phyloP scores from a whole-genome alignment of 225 moss, liverwort and hornwort genomes.

The Physcomitrium patens region DNA sequence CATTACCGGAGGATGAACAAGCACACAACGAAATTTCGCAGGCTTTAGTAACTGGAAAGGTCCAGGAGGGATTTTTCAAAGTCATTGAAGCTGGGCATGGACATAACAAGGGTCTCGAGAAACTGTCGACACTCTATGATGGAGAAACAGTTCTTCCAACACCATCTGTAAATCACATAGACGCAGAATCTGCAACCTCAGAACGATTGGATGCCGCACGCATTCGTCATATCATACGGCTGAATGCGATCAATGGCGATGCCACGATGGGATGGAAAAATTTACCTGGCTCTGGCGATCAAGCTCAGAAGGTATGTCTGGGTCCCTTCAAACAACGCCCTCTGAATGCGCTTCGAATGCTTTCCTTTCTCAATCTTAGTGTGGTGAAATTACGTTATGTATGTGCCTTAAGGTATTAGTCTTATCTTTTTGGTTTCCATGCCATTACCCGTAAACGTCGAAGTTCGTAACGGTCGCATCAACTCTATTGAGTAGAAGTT shows the following conservation, averaged over 20 bases:
- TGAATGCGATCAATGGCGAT: conserved; percentile 73
- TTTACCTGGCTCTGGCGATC: conserved; percentile 59
- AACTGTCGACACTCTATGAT: conserved; percentile 57
- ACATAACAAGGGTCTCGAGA: conserved; percentile 57
- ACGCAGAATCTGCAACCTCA: conserved; percentile 33
- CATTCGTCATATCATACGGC: conserved; percentile 54
- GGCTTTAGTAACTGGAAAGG: conserved; percentile 51
- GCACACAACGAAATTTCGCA: conserved; percentile 41
- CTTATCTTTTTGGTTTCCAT: no score
- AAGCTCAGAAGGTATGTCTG: conserved; percentile 52
- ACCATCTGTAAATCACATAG: conserved; percentile 58
- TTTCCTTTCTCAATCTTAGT: neutral
- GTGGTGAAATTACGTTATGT: no score
- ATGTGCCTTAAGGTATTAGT: no score
- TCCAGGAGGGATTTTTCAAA: conserved; percentile 53
- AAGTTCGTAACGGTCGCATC: no score
- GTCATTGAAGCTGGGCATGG: conserved; percentile 50
- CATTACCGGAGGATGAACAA: conserved; percentile 40
- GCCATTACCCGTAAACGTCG: no score
- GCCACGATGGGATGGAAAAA: conserved; percentile 68
- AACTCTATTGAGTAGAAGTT: no score
- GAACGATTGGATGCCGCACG: conserved; percentile 55
- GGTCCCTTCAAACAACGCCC: neutral
- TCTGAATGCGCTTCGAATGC: neutral
- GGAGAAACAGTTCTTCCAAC: conserved; percentile 44